Base-by-base conservation (phyloP, 192 early-diverging fungal species). In the Backusella sp. region DNA sequence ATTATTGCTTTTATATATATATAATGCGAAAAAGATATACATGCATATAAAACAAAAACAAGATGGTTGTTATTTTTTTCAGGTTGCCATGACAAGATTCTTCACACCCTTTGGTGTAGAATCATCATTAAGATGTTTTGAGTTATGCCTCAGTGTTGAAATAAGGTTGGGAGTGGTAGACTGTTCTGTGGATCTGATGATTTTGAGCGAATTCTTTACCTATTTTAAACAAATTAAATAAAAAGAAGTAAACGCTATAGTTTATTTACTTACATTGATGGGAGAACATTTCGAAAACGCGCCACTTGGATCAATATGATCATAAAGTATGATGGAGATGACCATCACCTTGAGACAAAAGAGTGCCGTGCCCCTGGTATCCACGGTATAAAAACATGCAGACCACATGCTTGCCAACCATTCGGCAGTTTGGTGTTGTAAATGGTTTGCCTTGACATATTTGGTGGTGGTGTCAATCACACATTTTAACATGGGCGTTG, bases 261-360 rank as follows among this genome's bases (percentile, higher is more conserved):
- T 32, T 32, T 46, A 28, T 66, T 66, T 79, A 84, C 88, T 85
- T 83, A 92, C 90, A 82, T 97, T 95, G 72, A 97, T 92, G 44
- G 89, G 87, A 23, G 94, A 94, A 69, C 80, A 85, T 76, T 92
- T 91, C 44, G 80, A 81, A 82, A 94, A 94, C 0, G 92, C 91
- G 9, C 95, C 94, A 37, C 84, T 84, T 8, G 89, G 85, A 75
- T 92, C 87, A 46, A 97, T 90, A 79, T 97, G 94, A 83, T 98
- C 96, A 75, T 96, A 97, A 46, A 97, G 82, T 26, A 98, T 89
- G 76, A 95, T 92, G 36, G 92, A 90, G 15, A 92, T 89, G 42
- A 93, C 92, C 89, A 97, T 92, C 62, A 96, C 94, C 46, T 94
- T 86, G 74, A 97, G 82, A 72, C 88, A 93, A 79, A 94, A 94